Evolutionary conservation across 2,329 filamentous ascomycete genomes (phyloP), one percentile per base, ranked within the genome.

Genomic region (Calycina marina): DNA sequence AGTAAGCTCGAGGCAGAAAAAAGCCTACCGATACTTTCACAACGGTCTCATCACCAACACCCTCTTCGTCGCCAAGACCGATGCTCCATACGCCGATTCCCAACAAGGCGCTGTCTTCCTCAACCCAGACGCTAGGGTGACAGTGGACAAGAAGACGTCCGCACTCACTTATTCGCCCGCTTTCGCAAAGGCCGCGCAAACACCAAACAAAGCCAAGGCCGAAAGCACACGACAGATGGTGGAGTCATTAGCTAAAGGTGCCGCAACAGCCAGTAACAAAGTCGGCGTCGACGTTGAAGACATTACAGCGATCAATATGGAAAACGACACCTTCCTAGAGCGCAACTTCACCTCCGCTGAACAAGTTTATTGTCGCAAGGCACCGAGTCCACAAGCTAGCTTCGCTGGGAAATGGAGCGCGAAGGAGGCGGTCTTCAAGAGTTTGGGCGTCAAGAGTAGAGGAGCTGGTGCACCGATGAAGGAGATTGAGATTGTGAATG

Each of bases 401-500:
- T 98, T 94, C 58, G 84, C 88, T 4, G 90, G 90, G 30, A 76
- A 85, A 46, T 98, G 90, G 90, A 88, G 79, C 49, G 90, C 90
- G 20, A 98, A 98, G 65, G 90, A 98, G 61, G 90, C 90, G 16
- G 86, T 98, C 1, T 98, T 98, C 69, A 98, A 98, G 72, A 85
- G 83, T 22, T 67, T 98, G 10, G 85, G 86, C 44, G 86, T 96
- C 9, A 62, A 69, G 46, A 79, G 86, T 58, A 77, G 81, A 59
- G 90, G 90, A 40, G 86, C 80, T 6, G 90, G 92, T 43, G 88
- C 90, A 38, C 68, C 84, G 11, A 58, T 98, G 59, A 90, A 78
- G 64, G 86, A 96, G 25, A 98, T 98, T 61, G 92, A 98, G 62
- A 88, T 98, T 48, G 57, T 72, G 40, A 77, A 76, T 49, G 77